Evolutionary conservation across 495 filamentous ascomycete species (phyloP).

Genomic region (Penicillium coprophilum): DNA sequence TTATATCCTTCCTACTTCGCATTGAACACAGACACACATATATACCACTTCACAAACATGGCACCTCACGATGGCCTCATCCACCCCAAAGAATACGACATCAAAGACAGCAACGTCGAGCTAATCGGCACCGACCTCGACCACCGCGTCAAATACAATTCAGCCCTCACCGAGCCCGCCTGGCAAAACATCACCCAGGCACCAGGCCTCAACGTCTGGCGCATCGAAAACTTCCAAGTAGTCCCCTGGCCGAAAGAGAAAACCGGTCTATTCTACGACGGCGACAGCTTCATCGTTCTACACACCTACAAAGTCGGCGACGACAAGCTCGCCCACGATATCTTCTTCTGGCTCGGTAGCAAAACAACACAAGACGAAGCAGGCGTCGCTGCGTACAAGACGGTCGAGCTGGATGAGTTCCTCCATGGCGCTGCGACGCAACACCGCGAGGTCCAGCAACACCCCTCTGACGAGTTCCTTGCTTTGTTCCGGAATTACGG

Average conservation of each 20-base stretch:
- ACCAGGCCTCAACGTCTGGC: slow-evolving; percentile 56
- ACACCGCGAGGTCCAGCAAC: slow-evolving; percentile 57
- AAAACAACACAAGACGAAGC: slow-evolving; percentile 63
- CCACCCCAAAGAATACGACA: slow-evolving; percentile 58
- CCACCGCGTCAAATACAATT: slow-evolving; percentile 63
- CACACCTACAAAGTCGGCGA: slow-evolving; percentile 53
- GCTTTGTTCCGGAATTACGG: slow-evolving; percentile 55
- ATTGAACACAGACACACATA: not conserved
- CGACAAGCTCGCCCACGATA: slow-evolving; percentile 53
- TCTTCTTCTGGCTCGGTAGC: slow-evolving; percentile 62
- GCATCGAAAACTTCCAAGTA: slow-evolving; percentile 62
- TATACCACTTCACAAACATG: slow-evolving; percentile 37
- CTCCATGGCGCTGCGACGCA: slow-evolving; percentile 57
- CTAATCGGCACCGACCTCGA: slow-evolving; percentile 59
- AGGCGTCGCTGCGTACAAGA: slow-evolving; percentile 64
- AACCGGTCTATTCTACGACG: slow-evolving; percentile 58
- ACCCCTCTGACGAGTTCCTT: slow-evolving; percentile 56
- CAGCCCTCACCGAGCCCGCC: slow-evolving; percentile 58
- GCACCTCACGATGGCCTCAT: slow-evolving; percentile 56
- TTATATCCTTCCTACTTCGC: not conserved
- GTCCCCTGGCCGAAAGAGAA: slow-evolving; percentile 55
- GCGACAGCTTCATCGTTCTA: slow-evolving; percentile 63
- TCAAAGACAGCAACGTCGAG: slow-evolving; percentile 63
- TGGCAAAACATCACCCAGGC: slow-evolving; percentile 56
- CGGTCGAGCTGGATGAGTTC: slow-evolving; percentile 64